These are phyloP conservation scores for Ilex aquifolium DNA, from an alignment of 257 asterid species.

Conservation along the genomic window DNA sequence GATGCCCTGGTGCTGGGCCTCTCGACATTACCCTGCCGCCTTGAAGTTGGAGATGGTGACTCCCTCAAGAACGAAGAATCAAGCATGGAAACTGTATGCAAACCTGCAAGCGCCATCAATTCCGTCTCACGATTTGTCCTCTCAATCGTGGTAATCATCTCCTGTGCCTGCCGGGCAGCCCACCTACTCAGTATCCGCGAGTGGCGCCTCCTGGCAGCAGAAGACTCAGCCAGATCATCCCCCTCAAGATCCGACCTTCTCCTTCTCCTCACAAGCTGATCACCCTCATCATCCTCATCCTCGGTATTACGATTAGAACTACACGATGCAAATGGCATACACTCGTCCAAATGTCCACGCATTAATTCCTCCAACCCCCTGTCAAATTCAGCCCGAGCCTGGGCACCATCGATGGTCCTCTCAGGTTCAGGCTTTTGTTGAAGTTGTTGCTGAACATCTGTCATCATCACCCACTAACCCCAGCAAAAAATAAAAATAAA, in stretches of 20 bases:
- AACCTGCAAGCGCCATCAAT: constrained; percentile 78
- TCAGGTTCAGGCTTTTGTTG: constrained; percentile 96
- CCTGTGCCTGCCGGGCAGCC: constrained; percentile 91
- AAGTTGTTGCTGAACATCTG: constrained; percentile 63
- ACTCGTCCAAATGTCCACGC: constrained; percentile 85
- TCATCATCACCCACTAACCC: constrained; percentile 50
- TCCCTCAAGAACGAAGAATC: constrained; percentile 88
- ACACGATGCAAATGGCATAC: constrained; percentile 84
- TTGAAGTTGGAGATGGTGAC: constrained; percentile 71
- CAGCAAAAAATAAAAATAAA: background rate
- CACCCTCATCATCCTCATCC: constrained; percentile 82
- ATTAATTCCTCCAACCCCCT: constrained; percentile 86
- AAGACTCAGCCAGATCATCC: constrained; percentile 90
- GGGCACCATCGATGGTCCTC: constrained; percentile 48
- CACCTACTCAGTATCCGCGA: constrained; percentile 75
- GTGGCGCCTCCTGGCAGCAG: constrained; percentile 89
- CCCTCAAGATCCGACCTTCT: constrained; percentile 93
- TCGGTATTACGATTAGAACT: constrained; percentile 68
- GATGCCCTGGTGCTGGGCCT: constrained; percentile 76
- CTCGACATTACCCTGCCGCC: constrained; percentile 73
- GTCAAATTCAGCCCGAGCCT: constrained; percentile 62
- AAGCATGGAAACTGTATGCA: constrained; percentile 82
- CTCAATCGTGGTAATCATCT: constrained; percentile 85
- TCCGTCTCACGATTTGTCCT: constrained; percentile 87
- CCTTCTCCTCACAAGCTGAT: constrained; percentile 74